phyloP scores from a whole-genome alignment of 768 basidiomycete species.

The Leccinum arenicola region DNA sequence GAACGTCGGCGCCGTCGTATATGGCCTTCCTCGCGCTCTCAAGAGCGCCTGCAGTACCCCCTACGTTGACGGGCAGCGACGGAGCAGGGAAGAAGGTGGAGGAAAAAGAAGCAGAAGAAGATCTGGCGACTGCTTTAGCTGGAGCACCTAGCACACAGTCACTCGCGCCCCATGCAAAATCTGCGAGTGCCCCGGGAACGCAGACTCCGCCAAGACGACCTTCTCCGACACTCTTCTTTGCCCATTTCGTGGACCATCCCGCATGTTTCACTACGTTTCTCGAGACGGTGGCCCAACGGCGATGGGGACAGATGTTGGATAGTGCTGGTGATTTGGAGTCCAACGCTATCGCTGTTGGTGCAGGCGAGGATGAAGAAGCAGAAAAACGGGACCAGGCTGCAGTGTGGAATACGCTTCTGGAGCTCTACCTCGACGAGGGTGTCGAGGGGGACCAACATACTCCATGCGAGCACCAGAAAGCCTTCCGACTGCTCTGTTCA shows the following conservation, averaged over 20 bases:
- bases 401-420: constrained; percentile 94
- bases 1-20: constrained; percentile 53
- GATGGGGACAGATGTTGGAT: constrained; percentile 78
- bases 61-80: constrained; percentile 38
- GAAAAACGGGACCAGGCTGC: constrained; percentile 74
- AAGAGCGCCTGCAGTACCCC: constrained; percentile 44
- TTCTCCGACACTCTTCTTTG: constrained; percentile 85
- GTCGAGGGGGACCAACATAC: constrained; percentile 22
- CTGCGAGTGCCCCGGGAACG: constrained; percentile 12
- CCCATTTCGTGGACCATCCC: constrained; percentile 91
- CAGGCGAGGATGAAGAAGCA: constrained; percentile 40
- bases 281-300: constrained; percentile 74
- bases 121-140: constrained; percentile 12
- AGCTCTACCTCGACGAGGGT: constrained; percentile 73
- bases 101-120: constrained; percentile 16
- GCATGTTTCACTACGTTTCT: constrained; percentile 82
- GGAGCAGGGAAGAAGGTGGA: constrained; percentile 21
- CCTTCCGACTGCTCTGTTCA: constrained; percentile 66
- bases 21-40: constrained; percentile 79
- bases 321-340: constrained; percentile 19
- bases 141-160: constrained; percentile 30
- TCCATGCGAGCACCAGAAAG: constrained; percentile 46
- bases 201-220: constrained; percentile 50
- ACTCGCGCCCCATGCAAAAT: constrained; percentile 5
- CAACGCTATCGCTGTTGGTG: constrained; percentile 8